Percentiles rank a stretch among this genome's conserved stretches.
Conservation (phyloP, 2,329 filamentous ascomycete species). For the Davidsoniella australis region DNA sequence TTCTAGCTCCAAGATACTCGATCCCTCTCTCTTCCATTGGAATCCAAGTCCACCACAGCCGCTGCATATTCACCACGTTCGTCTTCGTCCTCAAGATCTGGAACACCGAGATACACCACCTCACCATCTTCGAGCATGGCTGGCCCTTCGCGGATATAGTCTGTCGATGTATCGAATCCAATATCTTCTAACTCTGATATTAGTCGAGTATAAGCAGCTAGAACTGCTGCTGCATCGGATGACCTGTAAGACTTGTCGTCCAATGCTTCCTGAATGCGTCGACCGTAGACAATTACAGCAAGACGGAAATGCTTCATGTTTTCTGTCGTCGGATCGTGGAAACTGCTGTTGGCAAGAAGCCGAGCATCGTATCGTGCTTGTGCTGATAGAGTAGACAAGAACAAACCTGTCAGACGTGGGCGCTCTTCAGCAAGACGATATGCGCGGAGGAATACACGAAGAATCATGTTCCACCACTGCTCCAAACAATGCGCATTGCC, state of each 20-base stretch:
- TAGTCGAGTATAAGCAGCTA: constrained; percentile 31
- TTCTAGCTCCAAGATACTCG: constrained; percentile 29
- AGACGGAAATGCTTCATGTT: constrained; percentile 24
- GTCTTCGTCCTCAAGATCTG: constrained; percentile 36
- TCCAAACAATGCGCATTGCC: constrained; percentile 42
- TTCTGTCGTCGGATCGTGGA: constrained; percentile 21
- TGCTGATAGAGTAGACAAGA: constrained; percentile 34
- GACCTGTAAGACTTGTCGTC: constrained; percentile 13
- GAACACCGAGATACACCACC: constrained; percentile 28
- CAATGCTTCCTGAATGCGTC: constrained; percentile 31
- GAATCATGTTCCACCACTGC: constrained; percentile 42
- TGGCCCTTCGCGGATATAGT: constrained; percentile 31
- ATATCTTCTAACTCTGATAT: constrained; percentile 28
- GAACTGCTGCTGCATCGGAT: constrained; percentile 26
- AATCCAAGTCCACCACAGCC: constrained; percentile 35
- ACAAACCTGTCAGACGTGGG: constrained; percentile 28
- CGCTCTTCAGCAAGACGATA: constrained; percentile 26
- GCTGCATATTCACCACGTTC: constrained; percentile 36
- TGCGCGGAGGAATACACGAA: constrained; percentile 33
- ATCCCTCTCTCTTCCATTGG: constrained; percentile 32
- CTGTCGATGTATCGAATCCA: constrained; percentile 38
- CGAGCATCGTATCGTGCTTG: constrained; percentile 37
- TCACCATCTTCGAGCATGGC: constrained; percentile 37
- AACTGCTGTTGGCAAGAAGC: constrained; percentile 29
- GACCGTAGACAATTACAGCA: constrained; percentile 36